phyloP scores from a whole-genome alignment of 495 filamentous ascomycete species.

The Lophiotrema nucula region DNA sequence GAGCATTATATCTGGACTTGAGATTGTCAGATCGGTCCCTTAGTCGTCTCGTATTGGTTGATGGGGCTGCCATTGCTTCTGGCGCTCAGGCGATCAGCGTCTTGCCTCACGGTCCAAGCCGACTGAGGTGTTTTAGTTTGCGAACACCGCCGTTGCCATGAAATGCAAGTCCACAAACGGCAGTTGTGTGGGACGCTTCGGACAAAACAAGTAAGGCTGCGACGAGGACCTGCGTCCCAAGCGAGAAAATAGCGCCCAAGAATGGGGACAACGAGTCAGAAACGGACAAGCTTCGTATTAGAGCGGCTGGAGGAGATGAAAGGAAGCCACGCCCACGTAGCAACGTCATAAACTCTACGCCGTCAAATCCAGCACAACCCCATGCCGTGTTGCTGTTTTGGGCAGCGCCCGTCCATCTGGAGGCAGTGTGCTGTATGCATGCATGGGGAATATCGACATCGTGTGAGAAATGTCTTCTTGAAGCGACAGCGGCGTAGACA shows the following conservation, averaged over 20 bases:
- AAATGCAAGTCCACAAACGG: background rate
- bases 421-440: background rate
- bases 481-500: background rate
- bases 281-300: background rate
- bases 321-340: background rate
- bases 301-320: conserved; percentile 1
- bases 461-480: background rate
- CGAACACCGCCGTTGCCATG: background rate
- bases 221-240: background rate
- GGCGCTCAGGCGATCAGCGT: background rate
- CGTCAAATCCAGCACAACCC: too few species aligned
- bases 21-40: conserved; percentile 1
- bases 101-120: background rate
- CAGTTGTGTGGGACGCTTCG: background rate
- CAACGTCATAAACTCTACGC: too few species aligned
- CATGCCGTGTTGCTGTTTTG: too few species aligned
- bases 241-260: background rate
- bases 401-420: background rate
- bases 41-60: background rate
- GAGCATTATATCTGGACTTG: background rate
- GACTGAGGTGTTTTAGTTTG: background rate
- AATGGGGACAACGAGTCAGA: background rate
- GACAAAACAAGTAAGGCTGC: background rate
- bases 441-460: background rate
- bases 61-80: background rate